Conservation (phyloP, 768 basidiomycete species). For the Termitomyces sp. region DNA sequence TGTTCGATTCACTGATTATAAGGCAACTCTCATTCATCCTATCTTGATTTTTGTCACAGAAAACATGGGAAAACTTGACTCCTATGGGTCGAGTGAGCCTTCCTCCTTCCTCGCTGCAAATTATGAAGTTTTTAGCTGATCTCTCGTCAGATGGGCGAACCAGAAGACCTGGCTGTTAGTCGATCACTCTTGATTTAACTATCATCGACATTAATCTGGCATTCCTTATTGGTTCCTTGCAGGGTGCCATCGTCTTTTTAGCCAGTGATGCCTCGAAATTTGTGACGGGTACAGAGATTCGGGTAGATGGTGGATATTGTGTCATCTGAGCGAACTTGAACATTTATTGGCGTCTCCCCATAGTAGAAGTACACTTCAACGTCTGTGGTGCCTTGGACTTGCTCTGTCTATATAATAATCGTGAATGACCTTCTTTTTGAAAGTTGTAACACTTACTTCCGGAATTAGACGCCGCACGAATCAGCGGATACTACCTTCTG, state of each 20-base stretch:
- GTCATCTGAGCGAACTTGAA: neutral
- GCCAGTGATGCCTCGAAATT: conserved; percentile 88
- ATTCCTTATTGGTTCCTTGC: conserved; percentile 36
- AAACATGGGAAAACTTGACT: conserved; percentile 80
- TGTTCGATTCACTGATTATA: conserved; percentile 7
- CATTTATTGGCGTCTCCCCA: neutral
- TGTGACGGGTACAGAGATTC: conserved; percentile 83
- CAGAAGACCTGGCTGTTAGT: conserved; percentile 82
- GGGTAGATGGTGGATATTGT: conserved; percentile 90
- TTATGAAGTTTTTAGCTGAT: conserved; percentile 12
- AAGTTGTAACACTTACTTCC: neutral
- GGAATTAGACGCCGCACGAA: neutral
- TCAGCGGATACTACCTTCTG: neutral
- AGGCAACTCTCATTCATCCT: neutral
- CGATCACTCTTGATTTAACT: neutral
- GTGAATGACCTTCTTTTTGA: neutral
- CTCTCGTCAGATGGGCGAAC: conserved; percentile 72
- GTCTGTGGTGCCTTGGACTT: neutral
- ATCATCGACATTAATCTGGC: neutral
- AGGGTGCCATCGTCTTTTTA: conserved; percentile 89
- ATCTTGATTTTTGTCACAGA: conserved; percentile 44
- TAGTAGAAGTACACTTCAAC: neutral
- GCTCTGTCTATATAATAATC: neutral
- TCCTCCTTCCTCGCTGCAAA: neutral
- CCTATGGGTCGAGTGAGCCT: conserved; percentile 78